Evolutionary conservation across 805 yeast genomes (phyloP).

Genomic region (Ascoidea asiatica): DNA sequence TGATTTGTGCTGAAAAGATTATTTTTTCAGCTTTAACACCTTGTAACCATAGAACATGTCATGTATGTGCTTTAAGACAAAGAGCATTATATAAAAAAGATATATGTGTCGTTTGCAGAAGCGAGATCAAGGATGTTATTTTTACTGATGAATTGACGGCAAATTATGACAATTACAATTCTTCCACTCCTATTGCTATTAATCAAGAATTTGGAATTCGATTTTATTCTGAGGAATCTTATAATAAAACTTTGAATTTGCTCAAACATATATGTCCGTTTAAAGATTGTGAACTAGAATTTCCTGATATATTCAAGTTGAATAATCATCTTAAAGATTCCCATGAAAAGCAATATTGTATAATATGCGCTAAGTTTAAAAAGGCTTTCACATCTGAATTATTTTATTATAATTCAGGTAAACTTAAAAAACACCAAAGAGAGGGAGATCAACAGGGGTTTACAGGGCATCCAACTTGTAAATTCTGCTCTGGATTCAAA

Average conservation of each 20-base stretch:
- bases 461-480: slow-evolving; percentile 81
- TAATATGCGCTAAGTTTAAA: slow-evolving; percentile 65
- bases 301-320: slow-evolving; percentile 39
- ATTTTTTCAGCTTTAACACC: slow-evolving; percentile 57
- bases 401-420: slow-evolving; percentile 42
- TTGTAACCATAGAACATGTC: slow-evolving; percentile 80
- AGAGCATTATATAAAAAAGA: slow-evolving; percentile 65
- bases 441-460: slow-evolving; percentile 70
- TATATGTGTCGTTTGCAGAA: slow-evolving; percentile 74
- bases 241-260: slow-evolving; percentile 34
- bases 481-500: slow-evolving; percentile 57
- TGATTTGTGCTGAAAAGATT: slow-evolving; percentile 73
- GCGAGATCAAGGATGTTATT: slow-evolving; percentile 44
- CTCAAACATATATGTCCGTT: slow-evolving; percentile 45
- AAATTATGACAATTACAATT: slow-evolving; percentile 24
- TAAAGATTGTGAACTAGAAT: slow-evolving; percentile 21
- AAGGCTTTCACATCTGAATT: slow-evolving; percentile 68
- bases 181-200: slow-evolving; percentile 18
- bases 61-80: slow-evolving; percentile 69
- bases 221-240: slow-evolving; percentile 42
- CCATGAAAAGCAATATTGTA: slow-evolving; percentile 58
- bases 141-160: slow-evolving; percentile 35
- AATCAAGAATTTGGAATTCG: slow-evolving; percentile 38
- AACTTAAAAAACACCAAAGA: slow-evolving; percentile 54
- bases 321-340: slow-evolving; percentile 48